Evolutionary conservation across 805 yeast species (phyloP).

Genomic region (Saccharomycodes ludwigii): DNA sequence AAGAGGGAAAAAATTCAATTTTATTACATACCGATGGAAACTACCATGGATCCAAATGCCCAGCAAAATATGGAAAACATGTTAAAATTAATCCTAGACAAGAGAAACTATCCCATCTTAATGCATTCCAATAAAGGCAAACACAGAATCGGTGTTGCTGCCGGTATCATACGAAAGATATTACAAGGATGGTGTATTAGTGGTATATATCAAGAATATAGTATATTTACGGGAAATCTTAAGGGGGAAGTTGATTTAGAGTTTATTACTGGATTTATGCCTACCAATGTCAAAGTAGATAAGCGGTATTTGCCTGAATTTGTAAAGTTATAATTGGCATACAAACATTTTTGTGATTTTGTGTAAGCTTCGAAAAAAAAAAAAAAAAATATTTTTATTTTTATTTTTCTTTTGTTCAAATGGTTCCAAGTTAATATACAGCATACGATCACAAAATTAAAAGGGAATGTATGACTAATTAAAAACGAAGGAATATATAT

Average conservation of each 20-base stretch:
- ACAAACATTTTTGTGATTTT: background rate
- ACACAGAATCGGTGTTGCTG: conserved; percentile 85
- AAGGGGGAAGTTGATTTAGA: conserved; percentile 88
- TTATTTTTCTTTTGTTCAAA: background rate
- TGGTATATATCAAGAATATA: conserved; percentile 89
- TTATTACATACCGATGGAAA: conserved; percentile 50
- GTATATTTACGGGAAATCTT: conserved; percentile 74
- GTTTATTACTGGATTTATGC: conserved; percentile 45
- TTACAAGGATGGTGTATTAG: conserved; percentile 90
- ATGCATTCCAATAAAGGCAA: conserved; percentile 96
- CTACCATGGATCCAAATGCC: conserved; percentile 64
- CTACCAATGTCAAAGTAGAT: conserved; percentile 4
- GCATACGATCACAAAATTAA: too few species aligned
- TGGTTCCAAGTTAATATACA: background rate
- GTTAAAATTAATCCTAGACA: conserved; percentile 42
- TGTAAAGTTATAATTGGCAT: background rate
- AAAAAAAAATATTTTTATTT: background rate
- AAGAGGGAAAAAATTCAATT: conserved; percentile 37
- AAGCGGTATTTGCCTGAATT: background rate
- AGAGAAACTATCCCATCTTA: conserved; percentile 72
- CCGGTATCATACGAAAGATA: conserved; percentile 78
- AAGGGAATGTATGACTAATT: too few species aligned
- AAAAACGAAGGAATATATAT: too few species aligned
- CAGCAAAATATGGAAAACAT: conserved; percentile 46
- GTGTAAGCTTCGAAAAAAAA: background rate